Evolutionary conservation across 305 asterid species (phyloP).

Genomic region (Salvia sclarea): DNA sequence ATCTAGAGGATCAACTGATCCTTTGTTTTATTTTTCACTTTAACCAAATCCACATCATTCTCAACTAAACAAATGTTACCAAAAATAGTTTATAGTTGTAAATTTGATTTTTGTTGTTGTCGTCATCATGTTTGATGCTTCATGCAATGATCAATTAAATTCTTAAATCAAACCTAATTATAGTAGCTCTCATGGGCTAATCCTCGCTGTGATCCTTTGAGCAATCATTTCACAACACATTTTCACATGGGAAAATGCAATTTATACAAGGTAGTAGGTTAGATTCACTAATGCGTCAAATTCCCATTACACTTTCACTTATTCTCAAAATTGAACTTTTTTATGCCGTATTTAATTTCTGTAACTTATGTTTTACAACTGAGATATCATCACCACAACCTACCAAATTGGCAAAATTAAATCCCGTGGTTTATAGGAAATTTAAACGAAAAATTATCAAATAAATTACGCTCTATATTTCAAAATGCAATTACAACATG

Average conservation of each 20-base stretch:
- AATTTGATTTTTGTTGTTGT: neutral
- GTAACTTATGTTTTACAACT: neutral
- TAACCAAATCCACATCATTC: conserved; percentile 35
- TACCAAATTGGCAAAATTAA: neutral
- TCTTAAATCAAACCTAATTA: neutral
- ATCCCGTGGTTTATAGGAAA: neutral
- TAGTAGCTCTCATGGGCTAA: neutral
- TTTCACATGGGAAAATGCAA: neutral
- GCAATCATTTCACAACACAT: neutral
- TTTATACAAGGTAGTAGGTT: neutral
- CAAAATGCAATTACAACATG: no score
- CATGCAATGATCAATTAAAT: neutral
- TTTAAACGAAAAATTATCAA: neutral
- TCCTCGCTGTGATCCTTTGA: neutral
- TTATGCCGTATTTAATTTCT: neutral
- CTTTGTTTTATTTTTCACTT: conserved; percentile 28
- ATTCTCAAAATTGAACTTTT: neutral
- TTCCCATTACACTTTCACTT: neutral
- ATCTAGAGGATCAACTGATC: conserved; percentile 28
- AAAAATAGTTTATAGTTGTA: neutral
- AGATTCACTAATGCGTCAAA: neutral
- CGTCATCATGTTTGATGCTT: conserved; percentile 5
- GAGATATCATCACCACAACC: neutral
- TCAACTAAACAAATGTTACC: conserved; percentile 23
- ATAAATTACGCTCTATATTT: no score